phyloP scores from a whole-genome alignment of 1,284 basidiomycete species.

The Microbotryomycetes sp. region DNA sequence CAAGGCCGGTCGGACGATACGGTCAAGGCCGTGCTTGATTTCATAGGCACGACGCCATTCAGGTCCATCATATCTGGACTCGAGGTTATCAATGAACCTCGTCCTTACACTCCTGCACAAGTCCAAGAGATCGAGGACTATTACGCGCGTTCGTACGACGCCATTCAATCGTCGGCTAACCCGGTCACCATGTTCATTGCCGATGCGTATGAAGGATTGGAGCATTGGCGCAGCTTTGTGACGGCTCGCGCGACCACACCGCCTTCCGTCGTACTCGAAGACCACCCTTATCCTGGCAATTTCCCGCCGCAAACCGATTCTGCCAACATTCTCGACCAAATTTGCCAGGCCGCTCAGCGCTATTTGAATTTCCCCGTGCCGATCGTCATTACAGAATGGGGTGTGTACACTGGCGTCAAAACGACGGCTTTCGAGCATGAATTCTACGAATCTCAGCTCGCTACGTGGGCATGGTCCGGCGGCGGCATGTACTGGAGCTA shows the following conservation, averaged over 20 bases:
- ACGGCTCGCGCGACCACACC: conserved; percentile 31
- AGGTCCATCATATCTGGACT: conserved; percentile 34
- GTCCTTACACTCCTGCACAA: conserved; percentile 36
- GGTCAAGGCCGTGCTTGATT: conserved; percentile 34
- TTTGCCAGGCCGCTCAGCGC: conserved; percentile 30
- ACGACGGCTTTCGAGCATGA: conserved; percentile 30
- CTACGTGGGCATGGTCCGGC: conserved; percentile 35
- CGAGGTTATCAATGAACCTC: conserved; percentile 28
- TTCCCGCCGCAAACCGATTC: conserved; percentile 33
- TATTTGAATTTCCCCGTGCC: conserved; percentile 37
- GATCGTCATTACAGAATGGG: conserved; percentile 35
- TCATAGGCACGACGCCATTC: conserved; percentile 33
- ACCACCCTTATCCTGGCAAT: conserved; percentile 11
- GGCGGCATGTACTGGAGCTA: conserved; percentile 33
- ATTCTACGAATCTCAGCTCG: conserved; percentile 35
- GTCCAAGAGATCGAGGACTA: conserved; percentile 30
- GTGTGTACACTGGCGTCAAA: conserved; percentile 34
- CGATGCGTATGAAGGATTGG: conserved; percentile 17
- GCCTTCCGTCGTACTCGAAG: conserved; percentile 32
- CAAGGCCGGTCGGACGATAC: conserved; percentile 33
- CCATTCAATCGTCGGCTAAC: conserved; percentile 29
- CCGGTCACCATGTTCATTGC: conserved; percentile 36
- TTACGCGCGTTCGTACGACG: conserved; percentile 34
- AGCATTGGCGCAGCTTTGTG: conserved; percentile 14
- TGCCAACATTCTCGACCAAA: conserved; percentile 32